Base-by-base conservation (phyloP, 352 stramenopile species). In the Pythium sp. region DNA sequence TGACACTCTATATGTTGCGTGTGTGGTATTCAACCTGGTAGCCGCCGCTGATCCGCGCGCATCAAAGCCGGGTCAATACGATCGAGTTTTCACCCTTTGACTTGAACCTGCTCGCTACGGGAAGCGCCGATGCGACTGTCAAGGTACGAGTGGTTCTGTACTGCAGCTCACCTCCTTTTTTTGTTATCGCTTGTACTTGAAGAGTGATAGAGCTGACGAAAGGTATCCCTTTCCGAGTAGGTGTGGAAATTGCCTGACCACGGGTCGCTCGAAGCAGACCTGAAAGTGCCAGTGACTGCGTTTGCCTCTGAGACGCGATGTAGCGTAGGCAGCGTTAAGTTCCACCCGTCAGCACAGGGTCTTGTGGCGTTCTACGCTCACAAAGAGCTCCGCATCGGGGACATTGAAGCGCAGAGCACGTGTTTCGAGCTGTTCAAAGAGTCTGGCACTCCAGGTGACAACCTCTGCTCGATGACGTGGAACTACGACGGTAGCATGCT, bases 401-500 rank as follows among this genome's bases (percentile, higher is more conserved):
- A 95, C 56, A n/a, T 93, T 9, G 54, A 65, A 18, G 46, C 49
- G 30, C 77, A 89, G 46, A 58, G 53, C 1, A 11, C 76, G 58
- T 72, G 30, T 28, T 77, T 78, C 30, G 32, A 55, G 6, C 32
- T 77, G 15, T 66, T 55, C 1, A 59, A 63, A 18, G 61, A 41
- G 14, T 28, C 63, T 4, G 72, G 55, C 12, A 49, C 59, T 18
- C 26, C 66, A 38, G 53, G 32, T 26, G 54, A 43, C 43, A 66
- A 68, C 28, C 20, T 89, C 15, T 81, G 68, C 26, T 72, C 75
- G 3, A 59, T 85, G 24, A 64, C 72, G 22, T 95, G 87, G 87
- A 93, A 84, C 72, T 91, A 84, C 72, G 82, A 93, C 58, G 85
- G 87, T 2, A 87, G 82, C 54, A 26, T 71, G 5, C 73, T 90